Evolutionary conservation across 2,329 filamentous ascomycete species (phyloP), one percentile per base, ranked within the genome.

Genomic region (Mollisiaceae sp.): DNA sequence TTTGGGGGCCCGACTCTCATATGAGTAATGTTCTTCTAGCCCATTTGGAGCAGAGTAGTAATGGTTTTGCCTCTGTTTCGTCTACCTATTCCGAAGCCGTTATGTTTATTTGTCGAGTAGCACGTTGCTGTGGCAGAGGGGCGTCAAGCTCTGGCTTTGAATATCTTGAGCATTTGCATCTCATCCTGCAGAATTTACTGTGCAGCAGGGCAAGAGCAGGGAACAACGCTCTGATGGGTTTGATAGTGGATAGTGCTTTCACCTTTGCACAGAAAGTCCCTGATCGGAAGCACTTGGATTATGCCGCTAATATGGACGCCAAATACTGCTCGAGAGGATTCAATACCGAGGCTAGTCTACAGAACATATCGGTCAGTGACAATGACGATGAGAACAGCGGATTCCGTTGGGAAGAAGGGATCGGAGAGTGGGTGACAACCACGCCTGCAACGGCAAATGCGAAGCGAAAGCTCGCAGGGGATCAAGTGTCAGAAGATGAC

Each of bases 371-470:
- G 35, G 35, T 39, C 50, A 41, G 41, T 5, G 43, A 63, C 32
- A 38, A 27, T 35, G 43, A 64, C 18, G 61, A 68, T n/a, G 55
- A 62, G 36, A 36, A 27, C 35, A 65, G 60, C 22, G 72, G 72
- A 73, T 85, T 79, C 74, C 75, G 81, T 38, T 86, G 84, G 84
- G 84, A 86, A 71, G 83, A 85, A 70, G 82, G 80, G 54, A 85
- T 86, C 71, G 80, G 82, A 41, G 84, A 86, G 73, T 87, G 84
- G 84, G 80, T 86, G 59, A 82, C 79, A 20, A 78, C 76, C 45
- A 85, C 82, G 54, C 83, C 83, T 35, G 75, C 59, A 57, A 67
- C 71, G 35, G 66, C 68, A 52, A 72, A 74, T 56, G 41, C 64
- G 60, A 74, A 71, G 66, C 63, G 63, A 60, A 62, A 66, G 64